Evolutionary conservation across 2,329 filamentous ascomycete species (phyloP).

Genomic region (Trematosphaeria pertusa): DNA sequence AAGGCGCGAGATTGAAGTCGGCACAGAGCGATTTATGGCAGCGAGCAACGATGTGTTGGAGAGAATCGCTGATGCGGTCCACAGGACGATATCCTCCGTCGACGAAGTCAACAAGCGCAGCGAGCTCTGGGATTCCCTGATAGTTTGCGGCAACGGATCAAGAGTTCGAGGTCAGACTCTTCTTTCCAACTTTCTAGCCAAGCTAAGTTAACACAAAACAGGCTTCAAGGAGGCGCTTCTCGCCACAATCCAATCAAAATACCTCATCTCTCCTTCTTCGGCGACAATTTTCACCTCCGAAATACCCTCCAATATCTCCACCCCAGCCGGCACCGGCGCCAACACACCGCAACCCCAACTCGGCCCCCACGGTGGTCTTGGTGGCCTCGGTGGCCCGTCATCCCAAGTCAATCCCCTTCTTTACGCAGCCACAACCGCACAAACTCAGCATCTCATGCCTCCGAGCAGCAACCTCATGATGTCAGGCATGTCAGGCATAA

Average conservation of each 20-base stretch:
- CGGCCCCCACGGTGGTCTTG: constrained; percentile 54
- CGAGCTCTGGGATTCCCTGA: constrained; percentile 88
- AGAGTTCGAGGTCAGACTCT: constrained; percentile 62
- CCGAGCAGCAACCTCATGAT: constrained; percentile 42
- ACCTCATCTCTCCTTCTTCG: constrained; percentile 88
- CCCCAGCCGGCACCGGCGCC: constrained; percentile 85
- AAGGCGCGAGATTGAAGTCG: constrained; percentile 74
- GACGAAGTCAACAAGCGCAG: constrained; percentile 85
- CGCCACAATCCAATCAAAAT: constrained; percentile 78
- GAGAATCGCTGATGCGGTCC: constrained; percentile 81
- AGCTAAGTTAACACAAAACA: constrained; percentile 46
- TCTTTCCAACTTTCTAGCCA: neutral
- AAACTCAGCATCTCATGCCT: constrained; percentile 59
- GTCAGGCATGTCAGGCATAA: constrained; percentile 37
- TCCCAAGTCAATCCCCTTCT: constrained; percentile 85
- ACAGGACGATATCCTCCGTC: constrained; percentile 81
- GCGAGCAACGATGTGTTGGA: constrained; percentile 76
- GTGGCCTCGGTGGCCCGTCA: too few species aligned
- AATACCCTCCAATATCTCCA: constrained; percentile 90
- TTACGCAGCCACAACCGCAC: constrained; percentile 84
- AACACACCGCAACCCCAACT: constrained; percentile 79
- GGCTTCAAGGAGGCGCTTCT: constrained; percentile 91
- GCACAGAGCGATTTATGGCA: constrained; percentile 73
- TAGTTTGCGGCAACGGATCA: constrained; percentile 89
- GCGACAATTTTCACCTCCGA: constrained; percentile 98